A percentile compares a stretch with the other conserved stretches of the same genome.
These are phyloP conservation scores for Eustoma russellianum DNA, from an alignment of 257 asterid genomes.

Conservation along the genomic window DNA sequence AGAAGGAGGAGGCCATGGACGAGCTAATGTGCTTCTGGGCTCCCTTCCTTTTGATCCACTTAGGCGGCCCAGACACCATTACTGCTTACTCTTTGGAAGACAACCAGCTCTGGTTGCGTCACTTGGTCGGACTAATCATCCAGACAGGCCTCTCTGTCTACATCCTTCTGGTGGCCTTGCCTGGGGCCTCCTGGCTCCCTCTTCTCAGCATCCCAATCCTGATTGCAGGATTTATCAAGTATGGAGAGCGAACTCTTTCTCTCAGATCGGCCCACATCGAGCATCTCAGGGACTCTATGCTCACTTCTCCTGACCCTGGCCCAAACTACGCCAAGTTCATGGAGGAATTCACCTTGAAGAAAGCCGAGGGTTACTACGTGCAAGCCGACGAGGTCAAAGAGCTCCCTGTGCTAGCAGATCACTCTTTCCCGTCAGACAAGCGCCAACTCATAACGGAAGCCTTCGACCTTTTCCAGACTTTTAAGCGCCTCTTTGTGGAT, in stretches of 20 bases:
- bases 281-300: constrained; percentile 27
- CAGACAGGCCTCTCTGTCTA: constrained; percentile 34
- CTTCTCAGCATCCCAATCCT: constrained; percentile 11
- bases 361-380: constrained; percentile 30
- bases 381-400: constrained; percentile 27
- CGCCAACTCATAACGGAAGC: constrained; percentile 19
- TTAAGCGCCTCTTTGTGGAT: constrained; percentile 42
- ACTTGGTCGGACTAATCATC: constrained; percentile 27
- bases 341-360: constrained; percentile 34
- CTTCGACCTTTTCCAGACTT: constrained; percentile 22
- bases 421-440: background rate
- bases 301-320: constrained; percentile 40
- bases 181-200: constrained; percentile 27
- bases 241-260: constrained; percentile 27
- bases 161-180: constrained; percentile 24
- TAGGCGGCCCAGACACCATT: constrained; percentile 58
- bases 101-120: constrained; percentile 53
- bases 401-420: constrained; percentile 18
- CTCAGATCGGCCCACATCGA: constrained; percentile 28
- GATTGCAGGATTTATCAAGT: constrained; percentile 31
- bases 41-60: constrained; percentile 40
- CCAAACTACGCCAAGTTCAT: constrained; percentile 42
- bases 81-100: constrained; percentile 52
- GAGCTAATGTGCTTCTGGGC: constrained; percentile 42
- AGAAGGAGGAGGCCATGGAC: constrained; percentile 2